These are phyloP conservation scores for Calamus simplicifolius DNA, from an alignment of 176 grass and related monocot genomes.

Conservation along the genomic window DNA sequence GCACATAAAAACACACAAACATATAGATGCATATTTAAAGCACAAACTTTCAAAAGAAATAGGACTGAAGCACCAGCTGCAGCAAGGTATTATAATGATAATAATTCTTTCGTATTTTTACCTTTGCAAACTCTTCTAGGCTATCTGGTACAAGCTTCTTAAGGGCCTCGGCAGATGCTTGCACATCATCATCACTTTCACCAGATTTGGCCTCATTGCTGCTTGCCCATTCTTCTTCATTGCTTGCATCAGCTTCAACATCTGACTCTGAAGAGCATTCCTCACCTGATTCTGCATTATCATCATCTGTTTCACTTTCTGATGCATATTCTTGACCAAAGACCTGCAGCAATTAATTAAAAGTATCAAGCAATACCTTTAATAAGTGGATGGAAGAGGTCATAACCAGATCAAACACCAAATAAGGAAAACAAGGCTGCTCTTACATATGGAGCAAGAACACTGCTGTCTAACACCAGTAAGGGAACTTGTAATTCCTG, in stretches of 20 bases:
- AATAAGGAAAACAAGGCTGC: slow-evolving; percentile 7
- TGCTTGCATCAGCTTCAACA: slow-evolving; percentile 33
- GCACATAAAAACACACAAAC: too few species aligned
- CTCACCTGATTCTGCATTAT: slow-evolving; percentile 61
- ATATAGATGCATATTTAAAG: too few species aligned
- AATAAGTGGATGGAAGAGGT: neutral
- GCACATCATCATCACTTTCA: slow-evolving; percentile 70
- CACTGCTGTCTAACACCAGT: slow-evolving; percentile 73
- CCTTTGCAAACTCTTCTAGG: slow-evolving; percentile 68
- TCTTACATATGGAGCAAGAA: slow-evolving; percentile 83
- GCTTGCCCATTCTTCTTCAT: slow-evolving; percentile 72
- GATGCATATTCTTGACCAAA: slow-evolving; percentile 55
- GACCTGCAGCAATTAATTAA: slow-evolving; percentile 29
- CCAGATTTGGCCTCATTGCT: slow-evolving; percentile 50
- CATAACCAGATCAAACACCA: too few species aligned
- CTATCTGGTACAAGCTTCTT: slow-evolving; percentile 60
- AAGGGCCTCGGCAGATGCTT: slow-evolving; percentile 41
- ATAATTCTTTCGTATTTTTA: neutral
- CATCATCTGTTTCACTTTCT: slow-evolving; percentile 62
- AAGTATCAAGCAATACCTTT: neutral
- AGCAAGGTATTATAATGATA: too few species aligned
- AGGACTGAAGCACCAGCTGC: too few species aligned
- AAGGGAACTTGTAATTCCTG: slow-evolving; percentile 70
- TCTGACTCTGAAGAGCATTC: slow-evolving; percentile 66
- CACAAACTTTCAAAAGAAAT: too few species aligned